Base-by-base conservation (phyloP, 352 stramenopile genomes). In the Phytophthora crassamura region DNA sequence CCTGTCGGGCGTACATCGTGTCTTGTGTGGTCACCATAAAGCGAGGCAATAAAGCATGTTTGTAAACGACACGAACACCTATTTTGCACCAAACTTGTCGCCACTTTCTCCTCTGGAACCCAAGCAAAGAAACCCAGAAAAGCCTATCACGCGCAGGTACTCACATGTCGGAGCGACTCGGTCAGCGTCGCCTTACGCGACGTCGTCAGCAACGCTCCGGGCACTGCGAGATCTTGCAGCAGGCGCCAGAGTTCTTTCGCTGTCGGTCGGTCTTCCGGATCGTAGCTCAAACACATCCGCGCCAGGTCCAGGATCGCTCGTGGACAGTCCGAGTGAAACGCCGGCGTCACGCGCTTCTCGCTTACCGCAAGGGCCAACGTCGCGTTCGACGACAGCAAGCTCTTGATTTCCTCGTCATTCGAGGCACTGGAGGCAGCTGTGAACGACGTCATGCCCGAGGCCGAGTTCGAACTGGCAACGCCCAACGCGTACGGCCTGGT, bases 161-260 rank as follows among this genome's bases (percentile, higher is more conserved):
- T 71, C 42, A 71, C 63, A 32, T 34, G 56, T 50, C 58, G n/a
- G 16, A 68, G 41, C 33, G 64, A 72, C 30, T 73, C 52, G 2
- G 59, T 68, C 40, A 73, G 52, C 10, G 65, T 69, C 12, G 65
- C 52, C 25, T 64, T 69, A 7, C 65, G 59, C 14, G 65, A 69
- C 11, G 46, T 58, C 39, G 35, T 39, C 9, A 73, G 35, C 40
- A 73, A 64, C 18, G 59, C 65, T 35, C 65, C 65, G 2, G 65
- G 65, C 1, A 48, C 59, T 3, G 30, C 28, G 3, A 73, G 40
- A 7, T 69, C 65, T 20, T 73, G 60, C 20, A 73, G 49, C n/a
- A 54, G 56, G 18, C 65, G 51, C 50, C 65, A 73, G 4, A 92
- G 56, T 48, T 92, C 72, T 38, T 90, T 63, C 18, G 84, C 83